Percentiles rank a stretch among this genome's conserved stretches.
phyloP scores from a whole-genome alignment of 345 rosid species.

The Populus ilicifolia region DNA sequence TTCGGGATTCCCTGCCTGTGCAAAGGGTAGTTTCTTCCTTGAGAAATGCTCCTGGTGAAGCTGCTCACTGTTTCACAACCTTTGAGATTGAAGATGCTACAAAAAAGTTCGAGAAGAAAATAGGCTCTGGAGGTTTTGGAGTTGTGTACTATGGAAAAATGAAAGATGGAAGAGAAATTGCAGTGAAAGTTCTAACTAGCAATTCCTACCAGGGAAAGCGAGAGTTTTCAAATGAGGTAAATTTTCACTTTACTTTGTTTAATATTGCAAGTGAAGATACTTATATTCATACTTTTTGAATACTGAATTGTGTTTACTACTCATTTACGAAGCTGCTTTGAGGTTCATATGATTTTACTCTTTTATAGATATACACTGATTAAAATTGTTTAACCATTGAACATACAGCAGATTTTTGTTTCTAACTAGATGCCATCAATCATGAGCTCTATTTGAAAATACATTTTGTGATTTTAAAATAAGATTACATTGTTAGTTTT shows the following conservation, averaged over 20 bases:
- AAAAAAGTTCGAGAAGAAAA: conserved; percentile 65
- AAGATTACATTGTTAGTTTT: not conserved
- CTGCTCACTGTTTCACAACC: conserved; percentile 76
- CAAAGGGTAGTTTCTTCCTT: conserved; percentile 56
- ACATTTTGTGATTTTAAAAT: no score
- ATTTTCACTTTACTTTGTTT: not conserved
- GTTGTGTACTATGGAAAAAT: conserved; percentile 80
- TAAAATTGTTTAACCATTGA: not conserved
- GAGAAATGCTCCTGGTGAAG: conserved; percentile 65
- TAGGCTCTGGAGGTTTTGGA: conserved; percentile 98
- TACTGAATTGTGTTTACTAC: not conserved
- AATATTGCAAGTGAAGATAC: not conserved
- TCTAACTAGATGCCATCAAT: not conserved
- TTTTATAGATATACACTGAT: not conserved
- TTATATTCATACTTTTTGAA: not conserved
- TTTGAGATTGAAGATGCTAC: conserved; percentile 83
- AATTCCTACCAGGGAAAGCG: conserved; percentile 90
- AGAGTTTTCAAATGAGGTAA: conserved; percentile 95
- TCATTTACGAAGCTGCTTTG: not conserved
- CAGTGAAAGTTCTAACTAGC: conserved; percentile 74
- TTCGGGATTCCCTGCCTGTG: conserved; percentile 36
- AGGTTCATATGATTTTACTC: conserved; percentile 1
- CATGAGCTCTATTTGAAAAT: not conserved
- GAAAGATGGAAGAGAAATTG: conserved; percentile 90
- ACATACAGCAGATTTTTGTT: not conserved